Evolutionary conservation across 2,329 filamentous ascomycete species (phyloP).

Genomic region (Microthyrium microscopicum): DNA sequence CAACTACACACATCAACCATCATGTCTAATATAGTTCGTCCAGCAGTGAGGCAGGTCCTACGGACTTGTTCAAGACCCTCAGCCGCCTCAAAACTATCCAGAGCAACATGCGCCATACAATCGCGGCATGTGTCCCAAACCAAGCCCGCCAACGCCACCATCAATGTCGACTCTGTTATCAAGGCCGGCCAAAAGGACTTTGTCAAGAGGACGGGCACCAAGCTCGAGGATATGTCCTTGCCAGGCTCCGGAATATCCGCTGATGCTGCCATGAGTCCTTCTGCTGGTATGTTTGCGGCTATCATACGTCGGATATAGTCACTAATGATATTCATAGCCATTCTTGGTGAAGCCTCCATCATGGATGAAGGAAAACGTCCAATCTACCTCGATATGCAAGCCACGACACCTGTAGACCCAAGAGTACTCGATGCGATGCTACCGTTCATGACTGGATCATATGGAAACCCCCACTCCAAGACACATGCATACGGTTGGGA

Average conservation of each 20-base stretch:
- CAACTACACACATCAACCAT: constrained; percentile 8
- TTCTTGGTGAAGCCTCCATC: constrained; percentile 31
- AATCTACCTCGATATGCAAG: constrained; percentile 97
- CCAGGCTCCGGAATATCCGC: constrained; percentile 40
- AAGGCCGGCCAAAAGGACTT: constrained; percentile 76
- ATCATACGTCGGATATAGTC: constrained; percentile 1
- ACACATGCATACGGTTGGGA: constrained; percentile 99
- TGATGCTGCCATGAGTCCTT: constrained; percentile 63
- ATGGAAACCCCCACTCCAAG: constrained; percentile 91
- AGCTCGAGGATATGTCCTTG: constrained; percentile 40
- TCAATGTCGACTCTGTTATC: constrained; percentile 68
- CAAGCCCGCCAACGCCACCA: constrained; percentile 62
- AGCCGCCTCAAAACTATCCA: constrained; percentile 5
- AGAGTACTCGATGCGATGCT: constrained; percentile 94
- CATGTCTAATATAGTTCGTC: constrained; percentile 40
- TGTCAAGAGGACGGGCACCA: constrained; percentile 37
- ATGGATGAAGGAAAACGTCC: constrained; percentile 87
- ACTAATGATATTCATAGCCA: neutral
- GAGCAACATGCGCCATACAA: too few species aligned
- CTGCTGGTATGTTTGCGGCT: constrained; percentile 59
- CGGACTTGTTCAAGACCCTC: constrained; percentile 4
- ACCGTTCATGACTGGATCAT: constrained; percentile 81
- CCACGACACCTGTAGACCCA: constrained; percentile 87
- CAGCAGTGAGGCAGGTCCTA: constrained; percentile 59
- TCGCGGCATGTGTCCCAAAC: constrained; percentile 74